Evolutionary conservation across 495 filamentous ascomycete genomes (phyloP), one percentile per base, ranked within the genome.

Genomic region (Parachaetomium inaequale): DNA sequence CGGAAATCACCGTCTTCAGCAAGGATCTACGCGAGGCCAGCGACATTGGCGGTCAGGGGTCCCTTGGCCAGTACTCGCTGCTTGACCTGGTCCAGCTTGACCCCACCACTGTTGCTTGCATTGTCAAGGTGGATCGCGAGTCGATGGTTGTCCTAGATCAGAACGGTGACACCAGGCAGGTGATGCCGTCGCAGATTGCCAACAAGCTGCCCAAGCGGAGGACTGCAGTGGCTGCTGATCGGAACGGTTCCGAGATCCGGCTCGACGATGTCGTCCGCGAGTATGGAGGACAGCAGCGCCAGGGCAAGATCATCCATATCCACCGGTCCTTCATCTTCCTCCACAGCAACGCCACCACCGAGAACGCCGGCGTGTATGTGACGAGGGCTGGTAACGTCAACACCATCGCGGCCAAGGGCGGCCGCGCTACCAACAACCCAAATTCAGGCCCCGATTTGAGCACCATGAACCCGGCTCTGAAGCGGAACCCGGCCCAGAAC

Each of bases 1-100:
- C 87, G 56, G 95, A 98, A 73, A 90, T 99, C 61, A 97, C 93
- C 0, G 93, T 99, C 3, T 99, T 99, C 78, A 96, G 93, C 75
- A 96, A 96, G 68, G 95, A 99, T 74, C 79, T 99, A 40, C 84
- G 94, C 60, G 88, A 96, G 72, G 94, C 95, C 43, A 89, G 87
- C 49, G 94, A 99, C 66, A 89, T 92, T 65, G 92, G 90, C 58
- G 90, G 87, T 46, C 84, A 89, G 62, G 87, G 86, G 11, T 85
- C 87, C 50, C 82, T 91, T 26, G 90, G 91, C 17, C 88, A 92
- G 70, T 97, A 88, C 73, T 90, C 93, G 62, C 85, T 99, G 34
- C 88, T 92, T 63, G 94, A 99, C 74, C 81, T 99, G 26, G 91
- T 98, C 21, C 93, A 97, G 75, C 84, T 99, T 61, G 95, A 98